Evolutionary conservation across 1,139 yeast genomes (phyloP), one percentile per base, ranked within the genome.

Genomic region (Chernovozyma aurita): DNA sequence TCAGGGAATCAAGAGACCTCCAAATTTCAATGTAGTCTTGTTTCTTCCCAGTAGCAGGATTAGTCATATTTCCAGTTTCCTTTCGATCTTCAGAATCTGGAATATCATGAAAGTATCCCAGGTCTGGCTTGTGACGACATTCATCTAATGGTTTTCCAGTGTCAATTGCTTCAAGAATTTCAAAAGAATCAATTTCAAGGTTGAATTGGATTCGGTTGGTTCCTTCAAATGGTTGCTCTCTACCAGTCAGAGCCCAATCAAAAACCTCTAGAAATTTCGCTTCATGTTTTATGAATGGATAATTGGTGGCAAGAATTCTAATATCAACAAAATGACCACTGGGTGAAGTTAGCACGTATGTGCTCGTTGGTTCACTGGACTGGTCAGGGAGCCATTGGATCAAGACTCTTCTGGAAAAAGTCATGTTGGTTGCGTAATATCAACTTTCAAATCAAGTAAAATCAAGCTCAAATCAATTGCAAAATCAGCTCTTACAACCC

Each of bases 11-110:
- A 24, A 78, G 49, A 7, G 74, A 65, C 45, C 79, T 54, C 85
- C 85, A 79, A 17, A 75, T 61, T 52, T 79, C 85, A 24, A 70
- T 59, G 45, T 77, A 79, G 5, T 61, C 61, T 39, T 70, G 71
- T 4, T 53, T 47, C n/a, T 50, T 45, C 0, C 74, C 73, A 0
- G 78, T 64, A 3, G 44, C 67, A 1, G 74, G 66, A 45, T 77
- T 74, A 16, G 49, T 45, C 84, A 79, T 77, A 3, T 46, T 43
- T 0, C 85, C 85, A 0, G 68, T 63, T 47, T 79, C 85, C 34
- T 61, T 61, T 30, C 81, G 59, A 39, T 66, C 72, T 13, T 65
- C 63, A 8, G 72, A 67, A 18, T 59, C 61, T 9, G 52, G 61
- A 30, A 71, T 50, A 2, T 51, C 48, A 32, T 63, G 58, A 42